Percentiles rank a stretch among this genome's conserved stretches.
Evolutionary conservation across 768 basidiomycete species (phyloP).

Genomic region (Boletus tomentosulus): DNA sequence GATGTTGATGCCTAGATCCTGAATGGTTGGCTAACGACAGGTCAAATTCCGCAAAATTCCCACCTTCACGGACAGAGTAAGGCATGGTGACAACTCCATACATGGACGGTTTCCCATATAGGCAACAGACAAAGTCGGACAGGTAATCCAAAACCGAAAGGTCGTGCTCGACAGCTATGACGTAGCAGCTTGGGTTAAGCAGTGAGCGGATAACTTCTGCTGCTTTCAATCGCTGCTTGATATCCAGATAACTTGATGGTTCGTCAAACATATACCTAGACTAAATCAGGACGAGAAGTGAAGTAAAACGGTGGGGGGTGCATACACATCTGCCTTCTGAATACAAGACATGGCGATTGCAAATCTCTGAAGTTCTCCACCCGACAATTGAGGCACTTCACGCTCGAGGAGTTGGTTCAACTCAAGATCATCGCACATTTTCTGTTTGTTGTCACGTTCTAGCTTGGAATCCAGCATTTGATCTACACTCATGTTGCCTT

Average conservation of each 20-base stretch:
- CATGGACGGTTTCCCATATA: slow-evolving; percentile 96
- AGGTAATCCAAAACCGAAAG: slow-evolving; percentile 96
- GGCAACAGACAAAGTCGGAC: slow-evolving; percentile 95
- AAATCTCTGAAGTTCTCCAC: slow-evolving; percentile 97
- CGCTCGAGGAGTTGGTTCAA: slow-evolving; percentile 82
- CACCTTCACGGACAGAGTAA: slow-evolving; percentile 94
- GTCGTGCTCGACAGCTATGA: slow-evolving; percentile 98
- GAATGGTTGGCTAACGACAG: not conserved
- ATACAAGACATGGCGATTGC: slow-evolving; percentile 98
- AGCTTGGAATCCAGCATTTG: slow-evolving; percentile 92
- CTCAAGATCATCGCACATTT: slow-evolving; percentile 83
- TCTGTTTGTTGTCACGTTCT: slow-evolving; percentile 84
- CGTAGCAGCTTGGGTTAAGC: slow-evolving; percentile 79
- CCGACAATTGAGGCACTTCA: slow-evolving; percentile 82
- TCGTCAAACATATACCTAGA: slow-evolving; percentile 97
- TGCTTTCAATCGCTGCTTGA: slow-evolving; percentile 91
- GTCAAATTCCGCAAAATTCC: slow-evolving; percentile 11
- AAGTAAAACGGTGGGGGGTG: slow-evolving; percentile 9
- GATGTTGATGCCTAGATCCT: slow-evolving; percentile 85
- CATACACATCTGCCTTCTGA: slow-evolving; percentile 92
- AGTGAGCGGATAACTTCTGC: slow-evolving; percentile 92
- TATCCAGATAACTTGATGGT: slow-evolving; percentile 96
- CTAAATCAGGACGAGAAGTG: slow-evolving; percentile 1
- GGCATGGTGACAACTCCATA: slow-evolving; percentile 99
- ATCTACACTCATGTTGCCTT: slow-evolving; percentile 78